Percentiles rank a stretch among this genome's conserved stretches.
phyloP scores from a whole-genome alignment of 371 early-diverging fungal genomes.

The Rhizopus stolonifer region DNA sequence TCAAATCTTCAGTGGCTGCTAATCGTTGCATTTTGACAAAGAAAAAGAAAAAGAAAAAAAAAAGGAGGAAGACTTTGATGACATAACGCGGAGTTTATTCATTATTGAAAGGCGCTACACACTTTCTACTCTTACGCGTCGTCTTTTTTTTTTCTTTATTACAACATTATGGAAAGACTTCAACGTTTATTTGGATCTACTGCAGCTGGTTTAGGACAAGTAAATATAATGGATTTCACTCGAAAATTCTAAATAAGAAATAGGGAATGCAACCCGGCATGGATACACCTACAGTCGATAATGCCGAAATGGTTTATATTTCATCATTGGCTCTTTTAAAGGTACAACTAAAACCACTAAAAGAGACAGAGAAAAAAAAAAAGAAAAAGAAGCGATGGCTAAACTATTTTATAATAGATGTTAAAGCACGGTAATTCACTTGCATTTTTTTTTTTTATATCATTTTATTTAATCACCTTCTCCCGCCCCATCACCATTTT shows the following conservation, averaged over 20 bases:
- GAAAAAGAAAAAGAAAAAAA: not conserved
- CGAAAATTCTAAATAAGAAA: too few relatives aligned
- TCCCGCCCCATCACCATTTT: too few relatives aligned
- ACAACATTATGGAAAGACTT: constrained; percentile 61
- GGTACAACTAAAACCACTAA: too few relatives aligned
- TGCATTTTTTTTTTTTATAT: not conserved
- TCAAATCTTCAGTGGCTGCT: constrained; percentile 44
- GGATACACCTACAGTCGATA: constrained; percentile 92
- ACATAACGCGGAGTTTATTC: not conserved
- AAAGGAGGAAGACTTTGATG: not conserved
- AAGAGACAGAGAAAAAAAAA: too few relatives aligned
- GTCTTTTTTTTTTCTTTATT: not conserved
- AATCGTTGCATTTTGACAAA: constrained; percentile 18
- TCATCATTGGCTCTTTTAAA: constrained; percentile 98
- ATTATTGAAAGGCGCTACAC: not conserved
- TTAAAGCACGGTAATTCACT: constrained; percentile 77
- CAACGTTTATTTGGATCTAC: constrained; percentile 71
- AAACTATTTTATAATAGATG: constrained; percentile 61
- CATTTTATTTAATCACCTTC: too few relatives aligned
- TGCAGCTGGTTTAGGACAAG: constrained; percentile 52
- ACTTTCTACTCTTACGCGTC: constrained; percentile 2
- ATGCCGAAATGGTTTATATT: constrained; percentile 99
- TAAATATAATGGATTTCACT: not conserved
- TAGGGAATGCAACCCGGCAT: constrained; percentile 71
- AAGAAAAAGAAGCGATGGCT: too few relatives aligned